A percentile compares a stretch with the other conserved stretches of the same genome.
These are phyloP conservation scores for Didymella lethalis DNA, from an alignment of 2,329 filamentous ascomycete genomes.

Conservation along the genomic window DNA sequence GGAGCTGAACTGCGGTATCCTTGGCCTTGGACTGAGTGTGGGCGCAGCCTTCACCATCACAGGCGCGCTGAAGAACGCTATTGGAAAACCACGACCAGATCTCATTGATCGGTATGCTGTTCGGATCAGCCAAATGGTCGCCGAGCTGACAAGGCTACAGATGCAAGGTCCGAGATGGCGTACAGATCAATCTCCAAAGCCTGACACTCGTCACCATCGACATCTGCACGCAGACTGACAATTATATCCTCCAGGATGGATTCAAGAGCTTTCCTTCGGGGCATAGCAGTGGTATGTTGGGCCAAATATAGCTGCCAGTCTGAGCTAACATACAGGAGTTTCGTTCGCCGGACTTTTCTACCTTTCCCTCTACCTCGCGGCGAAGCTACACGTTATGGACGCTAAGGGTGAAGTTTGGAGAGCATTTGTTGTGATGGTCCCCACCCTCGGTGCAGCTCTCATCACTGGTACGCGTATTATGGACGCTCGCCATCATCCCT, in stretches of 20 bases:
- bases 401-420: conserved; percentile 69
- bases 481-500: conserved; percentile 68
- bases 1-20: conserved; percentile 67
- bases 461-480: conserved; percentile 67
- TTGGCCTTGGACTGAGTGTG: conserved; percentile 64
- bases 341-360: conserved; percentile 67
- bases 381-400: conserved; percentile 67
- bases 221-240: conserved; percentile 62
- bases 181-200: conserved; percentile 10
- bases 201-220: conserved; percentile 33
- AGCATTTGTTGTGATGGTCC: conserved; percentile 61
- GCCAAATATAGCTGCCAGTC: conserved; percentile 1
- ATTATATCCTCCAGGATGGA: conserved; percentile 63
- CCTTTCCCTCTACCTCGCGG: conserved; percentile 66
- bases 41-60: conserved; percentile 66
- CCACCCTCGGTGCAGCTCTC: conserved; percentile 62
- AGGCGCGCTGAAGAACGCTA: conserved; percentile 64
- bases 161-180: conserved; percentile 28
- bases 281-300: conserved; percentile 60
- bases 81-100: conserved; percentile 67
- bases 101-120: conserved; percentile 61
- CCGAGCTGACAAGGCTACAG: conserved; percentile 25
- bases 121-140: not conserved
- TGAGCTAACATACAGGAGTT: conserved; percentile 49
- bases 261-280: conserved; percentile 67